Evolutionary conservation across 164 flowering plant species (phyloP).

Genomic region (Tinospora cordifolia): DNA sequence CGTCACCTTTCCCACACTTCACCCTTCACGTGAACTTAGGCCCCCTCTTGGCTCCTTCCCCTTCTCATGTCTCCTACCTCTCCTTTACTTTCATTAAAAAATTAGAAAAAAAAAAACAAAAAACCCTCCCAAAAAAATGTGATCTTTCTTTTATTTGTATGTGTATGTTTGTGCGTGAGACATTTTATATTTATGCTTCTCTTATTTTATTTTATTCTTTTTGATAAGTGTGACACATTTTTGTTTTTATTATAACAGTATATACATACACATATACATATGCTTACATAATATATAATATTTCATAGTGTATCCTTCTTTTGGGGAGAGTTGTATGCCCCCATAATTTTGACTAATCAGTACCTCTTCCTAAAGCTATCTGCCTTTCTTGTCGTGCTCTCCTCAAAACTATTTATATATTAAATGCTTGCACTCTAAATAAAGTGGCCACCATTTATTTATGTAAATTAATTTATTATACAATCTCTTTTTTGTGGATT

Average conservation of each 20-base stretch:
- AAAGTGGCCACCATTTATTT: neutral
- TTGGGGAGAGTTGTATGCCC: neutral
- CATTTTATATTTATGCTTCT: too few relatives aligned
- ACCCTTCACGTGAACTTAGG: constrained; percentile 26
- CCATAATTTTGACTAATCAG: neutral
- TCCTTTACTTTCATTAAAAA: too few relatives aligned
- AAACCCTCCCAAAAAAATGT: neutral
- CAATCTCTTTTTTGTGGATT: neutral
- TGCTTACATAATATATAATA: too few relatives aligned
- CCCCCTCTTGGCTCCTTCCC: neutral
- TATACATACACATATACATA: too few relatives aligned
- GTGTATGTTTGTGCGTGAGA: too few relatives aligned
- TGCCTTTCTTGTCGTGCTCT: neutral
- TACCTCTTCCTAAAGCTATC: neutral
- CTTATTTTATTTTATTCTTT: too few relatives aligned
- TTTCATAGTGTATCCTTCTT: too few relatives aligned
- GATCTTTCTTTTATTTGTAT: neutral
- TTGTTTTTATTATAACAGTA: too few relatives aligned
- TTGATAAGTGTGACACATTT: too few relatives aligned
- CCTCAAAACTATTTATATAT: neutral
- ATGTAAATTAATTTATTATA: neutral
- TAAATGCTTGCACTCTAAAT: neutral
- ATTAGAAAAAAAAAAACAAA: too few relatives aligned
- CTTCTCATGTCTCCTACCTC: neutral
- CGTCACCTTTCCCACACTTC: constrained; percentile 14